phyloP scores from a whole-genome alignment of 1,139 yeast genomes.

The Blastobotrys arbuscula region DNA sequence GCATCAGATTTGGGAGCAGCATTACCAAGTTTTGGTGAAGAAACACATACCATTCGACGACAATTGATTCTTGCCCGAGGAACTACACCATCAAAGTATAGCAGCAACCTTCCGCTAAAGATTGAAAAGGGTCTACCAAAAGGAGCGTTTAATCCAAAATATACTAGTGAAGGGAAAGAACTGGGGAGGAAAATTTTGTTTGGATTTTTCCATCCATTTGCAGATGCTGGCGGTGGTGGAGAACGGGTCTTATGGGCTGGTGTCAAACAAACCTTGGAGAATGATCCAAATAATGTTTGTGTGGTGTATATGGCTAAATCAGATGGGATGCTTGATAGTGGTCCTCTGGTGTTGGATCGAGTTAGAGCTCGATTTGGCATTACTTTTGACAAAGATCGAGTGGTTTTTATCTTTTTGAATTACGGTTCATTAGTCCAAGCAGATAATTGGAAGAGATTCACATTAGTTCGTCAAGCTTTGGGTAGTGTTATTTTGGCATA shows the following conservation, averaged over 20 bases:
- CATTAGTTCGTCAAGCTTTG: constrained; percentile 79
- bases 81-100: constrained; percentile 38
- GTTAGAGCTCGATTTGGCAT: constrained; percentile 66
- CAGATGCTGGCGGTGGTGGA: constrained; percentile 98
- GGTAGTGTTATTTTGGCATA: constrained; percentile 66
- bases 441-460: constrained; percentile 68
- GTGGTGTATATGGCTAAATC: constrained; percentile 72
- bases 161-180: constrained; percentile 19
- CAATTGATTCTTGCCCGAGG: constrained; percentile 49
- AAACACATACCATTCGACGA: constrained; percentile 43
- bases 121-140: constrained; percentile 19
- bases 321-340: constrained; percentile 35
- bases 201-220: constrained; percentile 94
- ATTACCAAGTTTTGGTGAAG: constrained; percentile 23
- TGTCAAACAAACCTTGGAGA: constrained; percentile 59
- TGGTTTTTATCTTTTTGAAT: constrained; percentile 67
- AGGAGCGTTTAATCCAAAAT: constrained; percentile 16
- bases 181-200: constrained; percentile 43
- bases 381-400: constrained; percentile 45
- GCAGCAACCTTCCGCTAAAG: constrained; percentile 24
- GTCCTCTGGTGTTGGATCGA: constrained; percentile 48
- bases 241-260: constrained; percentile 97
- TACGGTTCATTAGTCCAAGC: constrained; percentile 63
- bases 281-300: constrained; percentile 50
- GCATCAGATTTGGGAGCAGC: constrained; percentile 28